A percentile compares a stretch with the other conserved stretches of the same genome.
Conservation (phyloP, 2,329 filamentous ascomycete genomes). For the Colletotrichum liaoningense region DNA sequence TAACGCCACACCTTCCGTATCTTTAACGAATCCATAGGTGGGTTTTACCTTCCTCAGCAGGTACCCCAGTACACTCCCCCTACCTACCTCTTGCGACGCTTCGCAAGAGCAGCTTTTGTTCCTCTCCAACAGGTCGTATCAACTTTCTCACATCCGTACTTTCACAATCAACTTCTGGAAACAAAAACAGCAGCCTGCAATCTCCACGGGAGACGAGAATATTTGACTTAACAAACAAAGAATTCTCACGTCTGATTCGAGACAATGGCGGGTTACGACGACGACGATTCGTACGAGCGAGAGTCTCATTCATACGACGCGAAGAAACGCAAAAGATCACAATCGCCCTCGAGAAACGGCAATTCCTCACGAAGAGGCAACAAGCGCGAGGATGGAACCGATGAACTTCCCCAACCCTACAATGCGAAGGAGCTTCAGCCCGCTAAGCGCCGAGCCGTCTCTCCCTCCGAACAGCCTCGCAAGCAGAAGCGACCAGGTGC, state of each 20-base stretch:
- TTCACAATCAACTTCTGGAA: not conserved
- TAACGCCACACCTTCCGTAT: not conserved
- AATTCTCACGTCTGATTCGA: not conserved
- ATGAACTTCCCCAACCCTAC: constrained; percentile 68
- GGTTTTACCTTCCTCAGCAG: constrained; percentile 1
- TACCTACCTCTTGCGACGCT: constrained; percentile 10
- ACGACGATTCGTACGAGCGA: constrained; percentile 19
- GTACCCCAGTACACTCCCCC: not conserved
- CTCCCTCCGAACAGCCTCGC: constrained; percentile 67
- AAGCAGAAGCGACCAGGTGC: constrained; percentile 77
- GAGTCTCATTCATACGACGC: constrained; percentile 49
- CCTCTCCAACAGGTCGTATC: not conserved
- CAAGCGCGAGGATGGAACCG: constrained; percentile 46
- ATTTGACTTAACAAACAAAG: not conserved
- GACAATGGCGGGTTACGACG: constrained; percentile 37
- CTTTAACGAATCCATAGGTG: not conserved
- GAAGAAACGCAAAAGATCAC: constrained; percentile 53
- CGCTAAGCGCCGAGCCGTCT: constrained; percentile 68
- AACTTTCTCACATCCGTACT: not conserved
- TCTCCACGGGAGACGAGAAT: not conserved
- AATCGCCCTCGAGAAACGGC: constrained; percentile 43
- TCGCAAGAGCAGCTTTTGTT: constrained; percentile 14
- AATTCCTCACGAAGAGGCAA: constrained; percentile 24
- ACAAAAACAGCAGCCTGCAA: not conserved
- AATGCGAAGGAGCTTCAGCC: constrained; percentile 69